A percentile compares a stretch with the other conserved stretches of the same genome.
These are phyloP conservation scores for Fusarium devonianum DNA, from an alignment of 2,329 filamentous ascomycete species.

Conservation along the genomic window DNA sequence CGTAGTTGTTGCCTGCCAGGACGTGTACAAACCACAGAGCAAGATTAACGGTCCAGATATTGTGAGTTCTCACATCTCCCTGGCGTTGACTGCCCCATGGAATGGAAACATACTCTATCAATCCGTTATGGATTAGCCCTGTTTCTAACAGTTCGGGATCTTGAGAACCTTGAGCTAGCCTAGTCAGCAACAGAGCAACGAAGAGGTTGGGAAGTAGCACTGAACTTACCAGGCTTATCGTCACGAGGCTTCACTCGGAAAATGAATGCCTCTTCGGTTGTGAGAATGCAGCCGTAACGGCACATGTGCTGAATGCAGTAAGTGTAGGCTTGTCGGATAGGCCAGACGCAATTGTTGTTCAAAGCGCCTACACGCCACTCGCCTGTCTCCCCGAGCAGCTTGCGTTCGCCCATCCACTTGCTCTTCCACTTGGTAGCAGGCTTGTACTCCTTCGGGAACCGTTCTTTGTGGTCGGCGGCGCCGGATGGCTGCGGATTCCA, in stretches of 20 bases:
- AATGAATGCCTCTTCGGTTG: slow-evolving; percentile 26
- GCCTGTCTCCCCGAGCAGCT: slow-evolving; percentile 14
- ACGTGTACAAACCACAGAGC: slow-evolving; percentile 30
- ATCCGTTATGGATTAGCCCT: slow-evolving; percentile 10
- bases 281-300: slow-evolving; percentile 28
- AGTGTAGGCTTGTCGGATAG: slow-evolving; percentile 24
- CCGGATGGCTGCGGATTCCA: background rate
- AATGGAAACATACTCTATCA: slow-evolving; percentile 28
- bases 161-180: background rate
- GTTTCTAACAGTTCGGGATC: background rate
- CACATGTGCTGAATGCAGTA: slow-evolving; percentile 26
- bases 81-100: slow-evolving; percentile 20
- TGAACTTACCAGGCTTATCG: background rate
- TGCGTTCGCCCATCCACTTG: background rate
- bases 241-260: slow-evolving; percentile 7
- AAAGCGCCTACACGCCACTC: background rate
- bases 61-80: background rate
- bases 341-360: slow-evolving; percentile 7
- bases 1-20: slow-evolving; percentile 19
- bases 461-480: background rate
- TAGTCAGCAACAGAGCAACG: background rate
- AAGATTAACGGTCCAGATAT: slow-evolving; percentile 22
- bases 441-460: slow-evolving; percentile 30
- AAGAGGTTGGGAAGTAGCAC: too few relatives aligned
- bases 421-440: slow-evolving; percentile 21